Percentiles rank a stretch among this genome's conserved stretches.
phyloP scores from a whole-genome alignment of 2,329 filamentous ascomycete genomes.

The Colletotrichum plurivorum region DNA sequence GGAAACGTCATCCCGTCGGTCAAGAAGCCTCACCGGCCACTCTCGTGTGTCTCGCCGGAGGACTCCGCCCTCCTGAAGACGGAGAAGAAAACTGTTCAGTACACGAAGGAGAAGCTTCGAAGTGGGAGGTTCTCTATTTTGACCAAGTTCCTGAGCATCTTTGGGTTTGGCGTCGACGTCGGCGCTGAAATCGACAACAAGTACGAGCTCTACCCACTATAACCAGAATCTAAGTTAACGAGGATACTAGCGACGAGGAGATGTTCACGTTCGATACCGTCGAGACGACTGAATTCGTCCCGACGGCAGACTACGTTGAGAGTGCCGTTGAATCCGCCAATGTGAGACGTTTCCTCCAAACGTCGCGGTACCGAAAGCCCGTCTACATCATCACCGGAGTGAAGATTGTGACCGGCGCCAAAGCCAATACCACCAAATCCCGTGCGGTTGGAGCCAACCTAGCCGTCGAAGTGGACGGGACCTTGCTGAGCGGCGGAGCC shows the following conservation, averaged over 20 bases:
- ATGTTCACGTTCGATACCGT: not conserved
- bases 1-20: slow-evolving; percentile 40
- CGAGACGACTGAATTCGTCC: not conserved
- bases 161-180: not conserved
- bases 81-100: not conserved
- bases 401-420: slow-evolving; percentile 26
- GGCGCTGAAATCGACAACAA: not conserved
- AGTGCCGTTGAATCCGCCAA: not conserved
- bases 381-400: slow-evolving; percentile 36
- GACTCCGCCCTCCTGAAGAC: not conserved
- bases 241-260: not conserved
- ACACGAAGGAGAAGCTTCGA: slow-evolving; percentile 19
- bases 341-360: slow-evolving; percentile 13
- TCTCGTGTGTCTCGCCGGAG: slow-evolving; percentile 17
- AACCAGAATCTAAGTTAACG: not conserved
- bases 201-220: not conserved
- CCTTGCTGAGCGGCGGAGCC: not conserved
- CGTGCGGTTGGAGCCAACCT: not conserved
- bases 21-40: slow-evolving; percentile 34
- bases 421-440: slow-evolving; percentile 4
- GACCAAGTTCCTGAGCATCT: slow-evolving; percentile 23
- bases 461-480: not conserved
- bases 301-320: not conserved
- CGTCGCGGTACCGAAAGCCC: slow-evolving; percentile 30
- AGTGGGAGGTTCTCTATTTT: slow-evolving; percentile 19